phyloP scores from a whole-genome alignment of 805 yeast genomes.

The Saturnispora zaruensis region DNA sequence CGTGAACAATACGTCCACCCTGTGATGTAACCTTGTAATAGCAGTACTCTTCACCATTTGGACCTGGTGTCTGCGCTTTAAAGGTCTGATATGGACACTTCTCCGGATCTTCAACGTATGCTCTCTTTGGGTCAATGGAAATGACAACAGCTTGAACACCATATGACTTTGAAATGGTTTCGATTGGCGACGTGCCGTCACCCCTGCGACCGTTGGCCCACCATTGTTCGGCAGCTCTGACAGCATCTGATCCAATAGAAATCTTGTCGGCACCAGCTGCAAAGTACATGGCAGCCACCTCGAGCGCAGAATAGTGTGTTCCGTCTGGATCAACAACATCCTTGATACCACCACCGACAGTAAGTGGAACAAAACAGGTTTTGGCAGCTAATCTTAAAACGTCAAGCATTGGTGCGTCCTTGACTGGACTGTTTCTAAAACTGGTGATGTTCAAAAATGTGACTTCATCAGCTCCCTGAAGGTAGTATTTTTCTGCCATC shows the following conservation, averaged over 20 bases:
- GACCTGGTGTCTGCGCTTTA: slow-evolving; percentile 60
- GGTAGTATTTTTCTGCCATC: slow-evolving; percentile 80
- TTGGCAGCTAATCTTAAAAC: slow-evolving; percentile 77
- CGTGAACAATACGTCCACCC: slow-evolving; percentile 88
- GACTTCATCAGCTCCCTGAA: slow-evolving; percentile 96
- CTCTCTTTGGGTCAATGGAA: slow-evolving; percentile 94
- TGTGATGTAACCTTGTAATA: slow-evolving; percentile 95
- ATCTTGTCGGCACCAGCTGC: slow-evolving; percentile 97
- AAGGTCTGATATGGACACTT: slow-evolving; percentile 57
- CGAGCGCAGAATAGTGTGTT: slow-evolving; percentile 67
- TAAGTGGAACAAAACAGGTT: slow-evolving; percentile 90
- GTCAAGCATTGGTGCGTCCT: slow-evolving; percentile 92
- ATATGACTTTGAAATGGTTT: slow-evolving; percentile 82
- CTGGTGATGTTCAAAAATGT: slow-evolving; percentile 94
- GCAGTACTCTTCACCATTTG: slow-evolving; percentile 80
- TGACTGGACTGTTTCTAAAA: slow-evolving; percentile 86
- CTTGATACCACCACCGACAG: slow-evolving; percentile 97
- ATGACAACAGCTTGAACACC: slow-evolving; percentile 98
- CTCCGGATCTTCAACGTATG: slow-evolving; percentile 56
- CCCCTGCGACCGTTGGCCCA: slow-evolving; percentile 49
- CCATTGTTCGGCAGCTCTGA: slow-evolving; percentile 76
- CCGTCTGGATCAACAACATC: slow-evolving; percentile 86
- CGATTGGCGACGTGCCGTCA: slow-evolving; percentile 81
- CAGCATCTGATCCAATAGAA: slow-evolving; percentile 97
- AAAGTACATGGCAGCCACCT: slow-evolving; percentile 87